A percentile compares a stretch with the other conserved stretches of the same genome.
These are phyloP conservation scores for Fagus sylvatica DNA, from an alignment of 306 rosid genomes.

Conservation along the genomic window DNA sequence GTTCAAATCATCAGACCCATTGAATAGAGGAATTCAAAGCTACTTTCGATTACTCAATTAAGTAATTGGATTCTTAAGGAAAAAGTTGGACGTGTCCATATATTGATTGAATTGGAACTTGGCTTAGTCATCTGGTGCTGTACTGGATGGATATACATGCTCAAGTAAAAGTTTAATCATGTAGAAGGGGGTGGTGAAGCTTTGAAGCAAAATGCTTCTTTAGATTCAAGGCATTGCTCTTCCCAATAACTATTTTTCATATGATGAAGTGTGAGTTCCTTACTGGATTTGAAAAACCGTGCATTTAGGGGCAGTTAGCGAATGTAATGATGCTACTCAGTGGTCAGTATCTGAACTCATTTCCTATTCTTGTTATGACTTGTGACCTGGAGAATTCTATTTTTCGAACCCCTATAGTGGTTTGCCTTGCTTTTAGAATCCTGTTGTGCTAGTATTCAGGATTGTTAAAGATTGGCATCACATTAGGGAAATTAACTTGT, in stretches of 20 bases:
- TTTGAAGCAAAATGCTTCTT: no score
- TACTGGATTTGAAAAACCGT: background rate
- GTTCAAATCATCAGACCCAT: background rate
- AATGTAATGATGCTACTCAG: no score
- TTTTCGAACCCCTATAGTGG: background rate
- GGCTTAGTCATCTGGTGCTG: background rate
- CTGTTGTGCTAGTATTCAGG: background rate
- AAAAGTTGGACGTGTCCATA: background rate
- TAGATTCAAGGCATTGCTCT: background rate
- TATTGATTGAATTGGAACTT: background rate
- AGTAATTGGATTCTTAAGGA: background rate
- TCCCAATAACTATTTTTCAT: background rate
- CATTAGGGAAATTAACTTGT: constrained; percentile 10
- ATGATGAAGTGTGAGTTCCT: constrained; percentile 10
- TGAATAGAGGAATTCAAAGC: background rate
- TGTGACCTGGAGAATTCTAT: background rate
- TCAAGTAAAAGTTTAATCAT: no score
- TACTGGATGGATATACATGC: no score
- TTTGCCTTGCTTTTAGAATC: background rate
- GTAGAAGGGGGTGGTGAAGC: no score
- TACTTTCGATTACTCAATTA: background rate
- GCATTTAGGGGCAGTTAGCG: constrained; percentile 1
- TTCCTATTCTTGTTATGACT: background rate
- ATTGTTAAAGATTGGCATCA: constrained; percentile 9
- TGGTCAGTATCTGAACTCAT: background rate